phyloP scores from a whole-genome alignment of 2,329 filamentous ascomycete genomes.

The Didymella glomerata region DNA sequence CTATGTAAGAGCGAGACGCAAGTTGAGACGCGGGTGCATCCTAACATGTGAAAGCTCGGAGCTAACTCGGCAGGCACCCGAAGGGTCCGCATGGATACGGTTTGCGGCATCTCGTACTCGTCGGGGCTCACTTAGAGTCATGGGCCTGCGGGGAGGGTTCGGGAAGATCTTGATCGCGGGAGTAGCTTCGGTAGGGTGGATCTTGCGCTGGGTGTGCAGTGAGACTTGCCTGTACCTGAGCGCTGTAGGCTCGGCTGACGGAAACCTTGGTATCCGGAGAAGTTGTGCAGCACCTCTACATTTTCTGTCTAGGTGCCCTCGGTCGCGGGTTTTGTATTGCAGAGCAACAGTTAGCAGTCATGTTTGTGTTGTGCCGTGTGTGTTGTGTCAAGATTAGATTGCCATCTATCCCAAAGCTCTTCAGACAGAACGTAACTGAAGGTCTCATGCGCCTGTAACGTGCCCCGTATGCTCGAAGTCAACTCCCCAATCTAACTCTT shows the following conservation, averaged over 20 bases:
- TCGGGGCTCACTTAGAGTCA: background rate
- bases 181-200: background rate
- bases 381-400: slow-evolving; percentile 6
- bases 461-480: background rate
- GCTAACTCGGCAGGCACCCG: background rate
- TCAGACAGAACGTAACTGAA: background rate
- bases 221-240: too few species aligned
- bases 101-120: background rate
- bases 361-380: background rate
- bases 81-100: background rate
- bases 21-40: too few species aligned
- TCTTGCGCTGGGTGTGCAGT: too few species aligned
- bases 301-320: too few species aligned
- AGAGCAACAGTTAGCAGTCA: background rate
- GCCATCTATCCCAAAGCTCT: slow-evolving; percentile 12
- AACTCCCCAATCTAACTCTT: background rate
- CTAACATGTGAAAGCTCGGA: background rate
- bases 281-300: background rate
- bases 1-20: too few species aligned
- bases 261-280: background rate
- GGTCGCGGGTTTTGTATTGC: background rate
- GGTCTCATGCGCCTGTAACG: slow-evolving; percentile 4
- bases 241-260: background rate
- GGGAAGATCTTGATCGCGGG: background rate
- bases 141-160: background rate